These are phyloP conservation scores for Borovskyia barvae DNA, from an alignment of 208 protist genomes.

Conservation along the genomic window DNA sequence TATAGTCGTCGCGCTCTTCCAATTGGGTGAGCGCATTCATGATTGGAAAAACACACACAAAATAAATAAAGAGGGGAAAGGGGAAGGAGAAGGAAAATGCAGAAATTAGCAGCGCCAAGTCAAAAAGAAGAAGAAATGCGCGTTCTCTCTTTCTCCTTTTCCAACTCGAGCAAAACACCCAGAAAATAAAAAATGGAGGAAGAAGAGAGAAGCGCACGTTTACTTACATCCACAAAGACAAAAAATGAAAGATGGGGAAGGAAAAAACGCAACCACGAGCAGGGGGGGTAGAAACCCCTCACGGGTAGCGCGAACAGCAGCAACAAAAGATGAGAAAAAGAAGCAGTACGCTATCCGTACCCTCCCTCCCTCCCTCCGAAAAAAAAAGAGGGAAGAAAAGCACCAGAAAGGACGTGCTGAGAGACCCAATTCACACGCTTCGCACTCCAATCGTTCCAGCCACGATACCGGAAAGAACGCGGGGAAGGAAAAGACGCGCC, in stretches of 20 bases:
- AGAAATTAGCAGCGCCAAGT: too few relatives aligned
- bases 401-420: too few relatives aligned
- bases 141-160: background rate
- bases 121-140: background rate
- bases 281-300: background rate
- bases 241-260: background rate
- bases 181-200: slow-evolving; percentile 11
- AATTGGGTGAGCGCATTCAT: slow-evolving; percentile 9
- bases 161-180: slow-evolving; percentile 1
- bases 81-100: background rate
- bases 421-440: too few relatives aligned
- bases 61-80: slow-evolving; percentile 3
- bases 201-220: slow-evolving; percentile 1
- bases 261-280: slow-evolving; percentile 1
- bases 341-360: background rate
- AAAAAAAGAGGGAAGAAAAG: too few relatives aligned
- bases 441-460: too few relatives aligned
- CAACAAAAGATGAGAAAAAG: background rate
- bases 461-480: too few relatives aligned
- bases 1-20: slow-evolving; percentile 47
- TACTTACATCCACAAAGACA: background rate
- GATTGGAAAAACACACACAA: background rate
- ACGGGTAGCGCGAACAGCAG: background rate
- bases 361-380: too few relatives aligned
- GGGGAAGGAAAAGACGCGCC: too few relatives aligned